These are phyloP conservation scores for Plasmodium gonderi DNA, from an alignment of 169 alveolate genomes.

Conservation along the genomic window DNA sequence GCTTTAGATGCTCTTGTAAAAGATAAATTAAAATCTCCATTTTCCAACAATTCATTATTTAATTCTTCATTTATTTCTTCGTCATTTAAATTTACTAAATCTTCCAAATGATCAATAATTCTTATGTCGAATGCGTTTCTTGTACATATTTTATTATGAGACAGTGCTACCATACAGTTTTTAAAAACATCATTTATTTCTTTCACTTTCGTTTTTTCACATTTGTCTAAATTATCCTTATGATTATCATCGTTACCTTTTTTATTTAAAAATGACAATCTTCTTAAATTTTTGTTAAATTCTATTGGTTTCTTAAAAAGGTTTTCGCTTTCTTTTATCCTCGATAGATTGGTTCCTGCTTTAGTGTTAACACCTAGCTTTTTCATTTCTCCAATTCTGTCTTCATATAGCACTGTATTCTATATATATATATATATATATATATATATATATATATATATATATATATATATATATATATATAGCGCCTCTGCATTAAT, in stretches of 20 bases:
- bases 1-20: constrained; percentile 85
- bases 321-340: constrained; percentile 14
- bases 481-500: too few species aligned
- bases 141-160: constrained; percentile 87
- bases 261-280: constrained; percentile 52
- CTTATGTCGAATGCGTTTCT: constrained; percentile 89
- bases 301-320: constrained; percentile 65
- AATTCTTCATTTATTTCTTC: constrained; percentile 81
- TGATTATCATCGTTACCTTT: constrained; percentile 10
- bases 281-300: constrained; percentile 56
- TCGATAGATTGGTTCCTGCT: constrained; percentile 4
- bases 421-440: too few species aligned
- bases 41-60: constrained; percentile 67
- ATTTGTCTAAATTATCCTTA: background rate
- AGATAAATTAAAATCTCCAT: constrained; percentile 72
- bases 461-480: background rate
- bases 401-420: too few species aligned
- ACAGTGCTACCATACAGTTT: constrained; percentile 85
- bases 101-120: constrained; percentile 88
- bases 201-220: constrained; percentile 70
- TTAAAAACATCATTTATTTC: constrained; percentile 83
- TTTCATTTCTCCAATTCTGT: constrained; percentile 12
- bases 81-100: constrained; percentile 83
- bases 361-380: constrained; percentile 37
- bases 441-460: background rate